Conservation (phyloP, 169 alveolate species). For the Plasmodium coatneyi region DNA sequence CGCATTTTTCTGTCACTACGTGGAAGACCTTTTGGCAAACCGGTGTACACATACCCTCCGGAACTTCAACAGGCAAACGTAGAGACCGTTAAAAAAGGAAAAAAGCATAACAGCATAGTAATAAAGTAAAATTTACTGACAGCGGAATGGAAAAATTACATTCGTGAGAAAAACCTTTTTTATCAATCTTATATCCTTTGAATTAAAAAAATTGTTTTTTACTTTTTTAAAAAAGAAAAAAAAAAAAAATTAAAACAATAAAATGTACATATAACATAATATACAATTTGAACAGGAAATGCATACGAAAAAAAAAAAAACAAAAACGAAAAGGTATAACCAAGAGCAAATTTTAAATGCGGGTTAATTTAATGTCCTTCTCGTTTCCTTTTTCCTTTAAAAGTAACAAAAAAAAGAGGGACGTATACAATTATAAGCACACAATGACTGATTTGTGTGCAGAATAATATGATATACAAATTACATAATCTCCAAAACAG, state of each 20-base stretch:
- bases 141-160: neutral
- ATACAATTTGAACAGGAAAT: neutral
- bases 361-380: neutral
- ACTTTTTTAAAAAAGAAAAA: neutral
- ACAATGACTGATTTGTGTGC: neutral
- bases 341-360: neutral
- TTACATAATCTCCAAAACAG: neutral
- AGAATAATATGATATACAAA: neutral
- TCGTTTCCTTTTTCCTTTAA: conserved; percentile 23
- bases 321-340: neutral
- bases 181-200: neutral
- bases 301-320: neutral
- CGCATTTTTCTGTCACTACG: neutral
- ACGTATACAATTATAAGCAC: neutral
- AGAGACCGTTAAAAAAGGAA: neutral
- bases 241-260: neutral
- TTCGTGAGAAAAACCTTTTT: neutral
- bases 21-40: neutral
- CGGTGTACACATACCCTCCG: neutral
- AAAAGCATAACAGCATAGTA: neutral
- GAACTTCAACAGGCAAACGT: neutral
- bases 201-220: neutral
- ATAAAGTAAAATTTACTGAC: neutral
- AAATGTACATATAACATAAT: neutral
- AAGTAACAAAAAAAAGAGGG: neutral